Evolutionary conservation across 2,329 filamentous ascomycete genomes (phyloP).

Genomic region (Ciborinia camelliae): DNA sequence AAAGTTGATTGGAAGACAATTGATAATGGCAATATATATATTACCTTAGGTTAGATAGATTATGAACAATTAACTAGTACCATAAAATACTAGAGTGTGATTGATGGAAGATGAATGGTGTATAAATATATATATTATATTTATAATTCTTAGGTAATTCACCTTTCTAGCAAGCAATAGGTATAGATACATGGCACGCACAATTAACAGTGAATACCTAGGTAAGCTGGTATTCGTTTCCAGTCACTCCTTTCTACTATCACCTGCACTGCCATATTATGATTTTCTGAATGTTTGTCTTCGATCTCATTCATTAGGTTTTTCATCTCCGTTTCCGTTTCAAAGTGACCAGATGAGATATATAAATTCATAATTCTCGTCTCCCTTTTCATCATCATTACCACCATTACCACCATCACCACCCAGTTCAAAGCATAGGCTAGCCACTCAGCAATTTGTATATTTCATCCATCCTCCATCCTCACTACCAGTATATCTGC

Average conservation of each 20-base stretch:
- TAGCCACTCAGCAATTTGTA: neutral
- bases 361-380: neutral
- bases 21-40: too few relatives aligned
- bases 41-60: too few relatives aligned
- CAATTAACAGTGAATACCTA: neutral
- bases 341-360: neutral
- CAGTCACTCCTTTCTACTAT: too few relatives aligned
- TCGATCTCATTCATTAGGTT: neutral
- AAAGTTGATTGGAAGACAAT: too few relatives aligned
- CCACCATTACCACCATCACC: neutral
- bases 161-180: neutral
- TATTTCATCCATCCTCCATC: conserved; percentile 19
- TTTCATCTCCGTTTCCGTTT: neutral
- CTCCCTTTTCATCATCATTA: neutral
- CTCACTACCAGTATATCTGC: conserved; percentile 22
- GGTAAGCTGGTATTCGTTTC: too few relatives aligned
- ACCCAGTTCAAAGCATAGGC: neutral
- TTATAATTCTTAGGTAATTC: too few relatives aligned
- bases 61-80: too few relatives aligned
- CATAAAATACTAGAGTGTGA: too few relatives aligned
- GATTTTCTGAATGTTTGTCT: neutral
- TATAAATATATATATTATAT: too few relatives aligned
- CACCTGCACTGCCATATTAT: too few relatives aligned
- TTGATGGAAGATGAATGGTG: too few relatives aligned
- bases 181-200: too few relatives aligned